Conservation (phyloP, 192 early-diverging fungal species). For the Gorgonomyces haynaldii region DNA sequence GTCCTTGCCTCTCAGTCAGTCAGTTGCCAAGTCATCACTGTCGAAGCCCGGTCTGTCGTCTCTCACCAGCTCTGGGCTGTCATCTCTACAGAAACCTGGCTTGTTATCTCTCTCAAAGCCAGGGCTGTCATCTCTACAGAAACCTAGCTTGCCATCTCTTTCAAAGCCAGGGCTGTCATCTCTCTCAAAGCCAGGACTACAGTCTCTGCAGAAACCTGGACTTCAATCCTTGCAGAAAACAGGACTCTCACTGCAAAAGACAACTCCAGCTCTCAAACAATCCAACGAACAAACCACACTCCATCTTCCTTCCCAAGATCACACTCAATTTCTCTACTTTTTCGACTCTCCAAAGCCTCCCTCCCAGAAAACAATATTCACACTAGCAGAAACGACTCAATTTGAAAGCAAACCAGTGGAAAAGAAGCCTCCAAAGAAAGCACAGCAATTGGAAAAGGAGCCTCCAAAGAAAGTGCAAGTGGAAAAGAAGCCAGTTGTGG, state of each 20-base stretch:
- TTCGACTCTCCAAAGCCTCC: no score
- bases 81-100: neutral
- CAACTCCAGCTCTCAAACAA: no score
- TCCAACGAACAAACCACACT: no score
- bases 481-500: conserved; percentile 10
- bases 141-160: no score
- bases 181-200: neutral
- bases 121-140: neutral
- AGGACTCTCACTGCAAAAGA: no score
- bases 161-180: no score
- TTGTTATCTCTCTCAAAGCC: neutral
- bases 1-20: no score
- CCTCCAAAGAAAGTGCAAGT: conserved; percentile 2
- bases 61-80: neutral
- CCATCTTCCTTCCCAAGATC: no score
- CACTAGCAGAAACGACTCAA: neutral
- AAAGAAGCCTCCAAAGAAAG: neutral
- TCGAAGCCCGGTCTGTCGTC: no score
- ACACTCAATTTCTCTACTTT: no score
- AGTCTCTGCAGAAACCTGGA: neutral
- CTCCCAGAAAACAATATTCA: neutral
- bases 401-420: conserved; percentile 5
- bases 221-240: no score
- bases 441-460: neutral
- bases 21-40: neutral